Evolutionary conservation across 495 filamentous ascomycete genomes (phyloP), one percentile per base, ranked within the genome.

Genomic region (Podospora australis): DNA sequence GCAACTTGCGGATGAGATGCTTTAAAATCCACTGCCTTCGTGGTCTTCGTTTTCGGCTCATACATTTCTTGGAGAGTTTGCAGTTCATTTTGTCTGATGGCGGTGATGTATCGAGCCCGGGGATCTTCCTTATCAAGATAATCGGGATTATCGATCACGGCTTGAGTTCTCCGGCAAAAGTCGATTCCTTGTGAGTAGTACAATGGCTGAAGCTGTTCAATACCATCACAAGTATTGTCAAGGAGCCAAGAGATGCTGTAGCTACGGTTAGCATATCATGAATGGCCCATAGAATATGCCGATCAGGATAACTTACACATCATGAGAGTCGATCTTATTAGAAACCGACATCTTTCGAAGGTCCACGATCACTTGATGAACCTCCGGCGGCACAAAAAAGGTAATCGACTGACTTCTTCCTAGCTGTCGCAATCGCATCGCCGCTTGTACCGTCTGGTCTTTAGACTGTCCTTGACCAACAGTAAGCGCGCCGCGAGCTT

Each of bases 181-280:
- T 82, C 75, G 7, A 61, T 58, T 0, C 78, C 81, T 54, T 84
- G 80, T 0, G 78, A 67, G 26, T 71, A 68, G 39, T 77, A 83
- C 0, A 84, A 64, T 0, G 74, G 66, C 36, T 77, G 73, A 0
- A 81, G 43, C 17, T 81, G 74, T 46, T 78, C 71, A 25, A 74
- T 79, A 9, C 55, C 68, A 16, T 56, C 63, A 53, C 81, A 85
- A 0, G 81, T 81, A 40, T 83, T 78, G 41, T 81, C 69, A 0
- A 86, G 63, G 4, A 82, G 68, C 82, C 81, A 84, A 26, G 54
- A 47, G 5, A 83, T 65, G 28, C 25, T 56, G 20, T 23, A 16
- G 6, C 4, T 35, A 29, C 26, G 21, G 9, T 16, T 0, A 20
- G 23, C 29, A 13, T 29, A 17, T 2, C 39, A 22, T 10, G 30